Percentiles rank a stretch among this genome's conserved stretches.
These are phyloP conservation scores for Aspergillus hiratsukae DNA, from an alignment of 2,329 filamentous ascomycete genomes.

Conservation along the genomic window DNA sequence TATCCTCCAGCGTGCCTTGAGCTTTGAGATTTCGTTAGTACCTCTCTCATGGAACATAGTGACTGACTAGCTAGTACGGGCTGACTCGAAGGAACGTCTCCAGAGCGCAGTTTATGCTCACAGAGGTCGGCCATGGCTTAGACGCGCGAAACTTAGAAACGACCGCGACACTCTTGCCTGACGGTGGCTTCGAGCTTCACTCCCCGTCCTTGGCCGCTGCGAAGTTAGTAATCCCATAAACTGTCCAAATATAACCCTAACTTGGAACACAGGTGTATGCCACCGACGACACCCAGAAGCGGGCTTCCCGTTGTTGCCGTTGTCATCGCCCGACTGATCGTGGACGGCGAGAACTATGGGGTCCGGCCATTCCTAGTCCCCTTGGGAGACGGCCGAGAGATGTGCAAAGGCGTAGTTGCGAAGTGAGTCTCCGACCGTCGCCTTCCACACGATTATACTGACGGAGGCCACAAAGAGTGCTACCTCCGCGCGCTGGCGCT, in stretches of 20 bases:
- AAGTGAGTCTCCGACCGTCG: neutral
- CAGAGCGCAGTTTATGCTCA: slow-evolving; percentile 7
- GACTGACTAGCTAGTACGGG: neutral
- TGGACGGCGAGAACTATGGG: slow-evolving; percentile 12
- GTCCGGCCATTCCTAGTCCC: slow-evolving; percentile 14
- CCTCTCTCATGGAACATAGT: neutral
- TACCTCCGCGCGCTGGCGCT: slow-evolving; percentile 5
- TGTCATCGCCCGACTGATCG: slow-evolving; percentile 15
- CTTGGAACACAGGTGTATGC: slow-evolving; percentile 12
- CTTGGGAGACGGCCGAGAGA: slow-evolving; percentile 10
- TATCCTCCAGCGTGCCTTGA: neutral
- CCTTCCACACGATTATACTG: too few species aligned
- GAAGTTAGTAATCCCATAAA: neutral
- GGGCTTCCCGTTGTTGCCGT: slow-evolving; percentile 10
- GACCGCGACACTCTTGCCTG: slow-evolving; percentile 4
- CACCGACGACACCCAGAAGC: slow-evolving; percentile 9
- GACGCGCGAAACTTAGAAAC: slow-evolving; percentile 11
- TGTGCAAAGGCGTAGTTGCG: slow-evolving; percentile 2
- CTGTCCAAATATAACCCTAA: too few species aligned
- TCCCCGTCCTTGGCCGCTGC: neutral
- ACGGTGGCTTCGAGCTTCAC: slow-evolving; percentile 5
- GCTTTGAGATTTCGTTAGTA: neutral
- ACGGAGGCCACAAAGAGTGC: neutral
- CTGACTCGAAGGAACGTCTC: neutral
- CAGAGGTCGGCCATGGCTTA: slow-evolving; percentile 10